Percentiles rank a stretch among this genome's conserved stretches.
Conservation (phyloP, 1,284 basidiomycete species). For the Marasmius fiardii region DNA sequence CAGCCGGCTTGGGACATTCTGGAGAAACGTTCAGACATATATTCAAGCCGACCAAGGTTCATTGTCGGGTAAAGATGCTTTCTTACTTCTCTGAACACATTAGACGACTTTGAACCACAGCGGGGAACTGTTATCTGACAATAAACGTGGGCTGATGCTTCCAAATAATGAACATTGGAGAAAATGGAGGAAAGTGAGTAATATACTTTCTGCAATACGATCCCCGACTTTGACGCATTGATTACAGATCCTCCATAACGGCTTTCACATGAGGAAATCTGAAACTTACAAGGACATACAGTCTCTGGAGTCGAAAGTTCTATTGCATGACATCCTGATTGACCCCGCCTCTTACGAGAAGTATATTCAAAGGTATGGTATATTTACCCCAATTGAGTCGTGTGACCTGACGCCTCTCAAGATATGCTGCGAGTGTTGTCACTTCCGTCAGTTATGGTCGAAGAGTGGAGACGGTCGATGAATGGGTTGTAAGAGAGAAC, state of each 20-base stretch:
- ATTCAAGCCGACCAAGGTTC: conserved; percentile 48
- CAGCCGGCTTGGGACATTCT: conserved; percentile 51
- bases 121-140: conserved; percentile 46
- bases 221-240: neutral
- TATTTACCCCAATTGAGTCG: neutral
- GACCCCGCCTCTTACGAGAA: conserved; percentile 38
- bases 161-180: conserved; percentile 43
- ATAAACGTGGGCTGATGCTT: conserved; percentile 46
- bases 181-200: conserved; percentile 45
- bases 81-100: neutral
- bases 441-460: conserved; percentile 45
- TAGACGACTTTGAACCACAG: conserved; percentile 19
- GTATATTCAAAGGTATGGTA: conserved; percentile 39
- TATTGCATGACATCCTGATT: conserved; percentile 38
- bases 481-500: conserved; percentile 45
- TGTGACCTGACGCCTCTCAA: conserved; percentile 9
- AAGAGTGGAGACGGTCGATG: conserved; percentile 40
- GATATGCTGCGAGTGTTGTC: conserved; percentile 45
- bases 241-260: conserved; percentile 41
- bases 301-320: conserved; percentile 44
- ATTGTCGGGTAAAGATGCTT: conserved; percentile 20
- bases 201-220: neutral
- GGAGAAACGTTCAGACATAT: conserved; percentile 49
- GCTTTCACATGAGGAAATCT: conserved; percentile 36
- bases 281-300: conserved; percentile 47